Evolutionary conservation across 2,329 filamentous ascomycete genomes (phyloP).

Genomic region (Zopfia rhizophila): DNA sequence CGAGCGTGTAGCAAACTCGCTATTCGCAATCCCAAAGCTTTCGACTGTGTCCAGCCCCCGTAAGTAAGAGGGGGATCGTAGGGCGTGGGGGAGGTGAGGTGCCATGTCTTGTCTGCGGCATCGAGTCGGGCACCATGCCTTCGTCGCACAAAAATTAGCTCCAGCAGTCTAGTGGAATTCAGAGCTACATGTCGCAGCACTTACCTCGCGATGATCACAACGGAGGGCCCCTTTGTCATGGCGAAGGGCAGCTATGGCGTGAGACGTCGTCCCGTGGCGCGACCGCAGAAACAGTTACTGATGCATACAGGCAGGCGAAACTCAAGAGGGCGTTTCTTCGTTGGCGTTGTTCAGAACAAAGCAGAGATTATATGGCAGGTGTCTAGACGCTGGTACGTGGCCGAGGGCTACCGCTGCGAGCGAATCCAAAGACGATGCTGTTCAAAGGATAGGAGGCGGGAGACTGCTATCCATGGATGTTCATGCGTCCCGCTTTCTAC

Average conservation of each 20-base stretch:
- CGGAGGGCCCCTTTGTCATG: constrained; percentile 59
- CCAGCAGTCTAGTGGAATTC: constrained; percentile 1
- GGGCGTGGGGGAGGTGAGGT: constrained; percentile 88
- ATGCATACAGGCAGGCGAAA: constrained; percentile 18
- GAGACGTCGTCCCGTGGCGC: constrained; percentile 23
- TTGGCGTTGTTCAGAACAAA: background rate
- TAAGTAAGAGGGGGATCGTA: constrained; percentile 97
- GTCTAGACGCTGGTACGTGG: background rate
- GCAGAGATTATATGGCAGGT: background rate
- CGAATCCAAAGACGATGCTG: background rate
- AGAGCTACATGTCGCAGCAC: constrained; percentile 19
- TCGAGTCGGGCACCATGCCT: constrained; percentile 95
- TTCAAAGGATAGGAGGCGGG: background rate
- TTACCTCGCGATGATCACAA: constrained; percentile 62
- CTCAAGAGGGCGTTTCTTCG: background rate
- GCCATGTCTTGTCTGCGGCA: constrained; percentile 94
- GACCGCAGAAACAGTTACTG: constrained; percentile 11
- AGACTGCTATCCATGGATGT: too few species aligned
- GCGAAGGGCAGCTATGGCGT: constrained; percentile 17
- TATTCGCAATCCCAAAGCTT: constrained; percentile 83
- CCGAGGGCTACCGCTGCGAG: too few species aligned
- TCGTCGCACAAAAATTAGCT: constrained; percentile 26
- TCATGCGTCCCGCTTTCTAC: too few species aligned
- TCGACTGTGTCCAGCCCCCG: constrained; percentile 89
- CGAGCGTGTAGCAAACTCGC: constrained; percentile 71